Base-by-base conservation (phyloP, 306 rosid species). In the Hippophae gyantsensis region DNA sequence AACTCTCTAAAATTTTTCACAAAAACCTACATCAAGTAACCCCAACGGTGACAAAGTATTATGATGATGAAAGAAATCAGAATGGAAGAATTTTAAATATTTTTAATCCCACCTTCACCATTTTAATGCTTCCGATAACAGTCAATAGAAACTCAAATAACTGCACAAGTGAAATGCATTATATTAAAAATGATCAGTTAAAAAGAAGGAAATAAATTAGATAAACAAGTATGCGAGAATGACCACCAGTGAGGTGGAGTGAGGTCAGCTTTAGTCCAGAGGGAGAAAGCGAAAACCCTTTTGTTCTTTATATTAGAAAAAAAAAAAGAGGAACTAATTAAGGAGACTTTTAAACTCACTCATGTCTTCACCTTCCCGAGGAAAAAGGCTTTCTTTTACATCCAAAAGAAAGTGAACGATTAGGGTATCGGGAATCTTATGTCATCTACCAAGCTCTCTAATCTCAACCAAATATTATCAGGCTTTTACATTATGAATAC, bases 111-210 rank as follows among this genome's bases (percentile, higher is more conserved):
- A 87, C 98, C 98, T 83, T 78, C 62, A 69, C 78, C 60, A 90
- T 61, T 69, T 83, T 85, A 57, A 81, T 49, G 63, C 82, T 85
- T 63, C 96, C 86, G 60, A 83, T 77, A 23, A 87, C 78, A 54
- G 95, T 90, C 87, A 85, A 57, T 67, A 90, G 82, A 77, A 90
- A 83, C 87, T 90, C 98, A 76, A 90, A 87, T 52, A 90, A 73
- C 98, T 90, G 95, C 26, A 69, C 40, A 67, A 43, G 45, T 58
- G 38, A 65, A 64, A 54, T 14, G 64, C 60, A 59, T 51, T 62
- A 55, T 41, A 67, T 53, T 62, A 52, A 65, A 38, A 46, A 10
- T 23, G 41, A 10, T 72, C 43, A 68, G 48, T 56, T 48, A 11
- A 45, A 54, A 26, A 63, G 48, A 43, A 13, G 49, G 5, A 60